Conservation (phyloP, 2,329 filamentous ascomycete species). For the Aspergillus brasiliensis region DNA sequence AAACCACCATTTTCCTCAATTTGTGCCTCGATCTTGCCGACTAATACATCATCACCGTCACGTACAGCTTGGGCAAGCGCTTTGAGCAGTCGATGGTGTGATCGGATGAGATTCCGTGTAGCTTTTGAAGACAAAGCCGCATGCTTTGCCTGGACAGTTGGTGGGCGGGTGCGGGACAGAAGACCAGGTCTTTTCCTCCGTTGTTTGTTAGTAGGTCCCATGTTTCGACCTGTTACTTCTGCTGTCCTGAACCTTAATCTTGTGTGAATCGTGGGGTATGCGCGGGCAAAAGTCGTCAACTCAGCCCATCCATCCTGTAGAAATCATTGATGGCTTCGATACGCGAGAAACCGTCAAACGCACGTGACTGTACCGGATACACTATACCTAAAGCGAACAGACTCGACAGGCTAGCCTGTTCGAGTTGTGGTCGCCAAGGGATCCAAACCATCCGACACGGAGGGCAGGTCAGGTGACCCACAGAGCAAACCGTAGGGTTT, state of each 20-base stretch:
- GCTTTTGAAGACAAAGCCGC: slow-evolving; percentile 56
- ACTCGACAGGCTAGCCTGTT: slow-evolving; percentile 1
- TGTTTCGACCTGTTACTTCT: neutral
- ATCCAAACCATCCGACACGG: slow-evolving; percentile 5
- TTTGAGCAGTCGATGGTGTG: slow-evolving; percentile 63
- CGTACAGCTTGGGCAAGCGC: slow-evolving; percentile 54
- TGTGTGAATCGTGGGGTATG: neutral
- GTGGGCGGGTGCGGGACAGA: slow-evolving; percentile 51
- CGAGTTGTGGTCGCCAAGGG: slow-evolving; percentile 13
- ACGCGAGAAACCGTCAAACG: neutral
- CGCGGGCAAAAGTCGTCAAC: neutral
- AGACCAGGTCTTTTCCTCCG: slow-evolving; percentile 37
- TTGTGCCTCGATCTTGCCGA: slow-evolving; percentile 48
- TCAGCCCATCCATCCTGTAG: neutral
- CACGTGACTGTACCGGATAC: neutral
- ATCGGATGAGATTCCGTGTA: slow-evolving; percentile 60
- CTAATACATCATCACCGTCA: slow-evolving; percentile 46
- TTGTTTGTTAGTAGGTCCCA: slow-evolving; percentile 35
- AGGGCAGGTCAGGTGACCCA: slow-evolving; percentile 41
- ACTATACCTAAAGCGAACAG: neutral
- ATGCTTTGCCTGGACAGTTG: slow-evolving; percentile 39
- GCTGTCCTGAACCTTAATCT: neutral
- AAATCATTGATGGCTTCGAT: neutral
- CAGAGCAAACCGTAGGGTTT: slow-evolving; percentile 40
- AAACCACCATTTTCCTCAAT: slow-evolving; percentile 62